Evolutionary conservation across 1,284 basidiomycete genomes (phyloP), one percentile per base, ranked within the genome.

Genomic region (Papiliotrema flavescens): DNA sequence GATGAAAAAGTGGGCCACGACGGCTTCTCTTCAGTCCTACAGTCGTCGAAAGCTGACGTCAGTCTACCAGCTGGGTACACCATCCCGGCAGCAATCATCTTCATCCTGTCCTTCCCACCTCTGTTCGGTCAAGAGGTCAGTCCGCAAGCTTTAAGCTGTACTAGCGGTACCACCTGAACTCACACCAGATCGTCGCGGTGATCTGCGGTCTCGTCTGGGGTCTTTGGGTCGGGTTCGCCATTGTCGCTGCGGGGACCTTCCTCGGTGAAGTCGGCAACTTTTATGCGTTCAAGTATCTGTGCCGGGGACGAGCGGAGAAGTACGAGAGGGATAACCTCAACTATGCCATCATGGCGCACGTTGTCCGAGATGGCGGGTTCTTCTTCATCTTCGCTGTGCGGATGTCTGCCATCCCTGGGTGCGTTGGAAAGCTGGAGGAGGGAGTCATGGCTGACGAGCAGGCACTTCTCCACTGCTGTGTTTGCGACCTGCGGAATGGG

Each of bases 401-500:
- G 26, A 78, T 88, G 53, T 87, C 85, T 61, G 87, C 86, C n/a
- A 88, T 90, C 49, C 89, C 89, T 0, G 87, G 87, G 71, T 76
- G 43, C 60, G 70, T 65, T 14, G 11, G 3, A 19, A 17, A 35
- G 19, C 14, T 22, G 13, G 8, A 26, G 36, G 45, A 44, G 34
- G 24, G 22, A 6, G 17, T 34, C 13, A 3, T 51, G 49, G 48
- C 42, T 28, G 14, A 35, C 14, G 36, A 15, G 4, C 34, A 68
- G 68, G 6, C 68, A 71, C 50, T 69, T 73, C 51, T 64, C 66
- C 14, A 71, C 88, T 1, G 86, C 86, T 17, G 82, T 90, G 3
- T 90, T 90, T 72, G 82, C 87, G 0, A 87, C 87, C 0, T 88
- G 86, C 65, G 87, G 87, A 43, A 89, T 89, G 85, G 78, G 77